phyloP scores from a whole-genome alignment of 352 stramenopile genomes.

The Saprolegnia diclina region DNA sequence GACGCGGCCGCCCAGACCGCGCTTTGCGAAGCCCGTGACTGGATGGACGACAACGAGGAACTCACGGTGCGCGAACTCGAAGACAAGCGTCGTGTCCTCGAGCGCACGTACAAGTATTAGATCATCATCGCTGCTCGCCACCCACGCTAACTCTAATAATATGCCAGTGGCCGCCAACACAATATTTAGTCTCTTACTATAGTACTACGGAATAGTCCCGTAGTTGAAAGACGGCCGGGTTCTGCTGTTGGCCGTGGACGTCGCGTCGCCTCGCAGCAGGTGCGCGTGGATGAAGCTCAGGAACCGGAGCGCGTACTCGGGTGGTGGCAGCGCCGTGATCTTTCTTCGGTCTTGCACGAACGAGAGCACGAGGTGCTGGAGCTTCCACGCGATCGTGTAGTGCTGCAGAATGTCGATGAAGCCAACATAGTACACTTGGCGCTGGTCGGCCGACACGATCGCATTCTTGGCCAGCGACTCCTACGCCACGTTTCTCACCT shows the following conservation, averaged over 20 bases:
- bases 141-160: background rate
- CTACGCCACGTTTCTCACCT: slow-evolving; percentile 24
- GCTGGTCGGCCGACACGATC: slow-evolving; percentile 65
- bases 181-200: background rate
- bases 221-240: slow-evolving; percentile 20
- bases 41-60: slow-evolving; percentile 24
- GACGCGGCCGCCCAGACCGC: background rate
- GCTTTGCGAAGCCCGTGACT: slow-evolving; percentile 16
- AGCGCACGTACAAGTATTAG: slow-evolving; percentile 24
- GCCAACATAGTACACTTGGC: slow-evolving; percentile 65
- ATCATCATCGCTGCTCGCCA: background rate
- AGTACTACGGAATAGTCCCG: slow-evolving; percentile 14
- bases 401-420: slow-evolving; percentile 84
- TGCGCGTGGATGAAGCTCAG: slow-evolving; percentile 82
- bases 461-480: slow-evolving; percentile 42
- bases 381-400: slow-evolving; percentile 81
- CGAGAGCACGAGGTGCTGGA: slow-evolving; percentile 71
- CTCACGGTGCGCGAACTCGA: slow-evolving; percentile 21
- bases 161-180: background rate
- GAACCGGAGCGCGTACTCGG: slow-evolving; percentile 81
- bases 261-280: slow-evolving; percentile 57
- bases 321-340: slow-evolving; percentile 73
- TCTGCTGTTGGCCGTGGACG: slow-evolving; percentile 33
- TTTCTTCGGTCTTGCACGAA: slow-evolving; percentile 62
- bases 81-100: slow-evolving; percentile 17